Evolutionary conservation across 2,329 filamentous ascomycete genomes (phyloP).

Genomic region (Pestalotiopsis sp.): DNA sequence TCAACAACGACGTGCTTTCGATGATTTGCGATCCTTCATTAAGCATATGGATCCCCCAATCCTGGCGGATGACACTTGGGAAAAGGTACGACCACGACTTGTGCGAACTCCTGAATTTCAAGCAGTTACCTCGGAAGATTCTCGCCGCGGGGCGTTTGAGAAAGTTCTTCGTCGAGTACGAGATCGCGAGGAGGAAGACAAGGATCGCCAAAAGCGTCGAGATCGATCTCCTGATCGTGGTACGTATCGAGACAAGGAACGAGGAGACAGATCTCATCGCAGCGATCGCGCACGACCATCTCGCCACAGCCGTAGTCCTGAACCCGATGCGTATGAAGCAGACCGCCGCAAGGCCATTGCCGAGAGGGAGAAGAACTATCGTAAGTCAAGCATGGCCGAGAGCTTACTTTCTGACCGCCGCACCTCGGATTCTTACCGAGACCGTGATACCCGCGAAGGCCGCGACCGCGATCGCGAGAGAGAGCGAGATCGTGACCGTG

Average conservation of each 20-base stretch:
- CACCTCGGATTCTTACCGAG: conserved; percentile 46
- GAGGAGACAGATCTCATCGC: conserved; percentile 65
- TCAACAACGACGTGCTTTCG: conserved; percentile 79
- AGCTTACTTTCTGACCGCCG: conserved; percentile 57
- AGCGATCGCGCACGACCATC: conserved; percentile 51
- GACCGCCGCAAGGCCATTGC: conserved; percentile 92
- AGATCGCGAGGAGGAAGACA: conserved; percentile 88
- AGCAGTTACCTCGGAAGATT: conserved; percentile 78
- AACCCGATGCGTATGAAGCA: conserved; percentile 91
- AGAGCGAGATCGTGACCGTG: conserved; percentile 40
- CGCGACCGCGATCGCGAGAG: conserved; percentile 35
- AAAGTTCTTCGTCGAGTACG: conserved; percentile 88
- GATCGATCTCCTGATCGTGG: conserved; percentile 57
- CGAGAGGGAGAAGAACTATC: conserved; percentile 90
- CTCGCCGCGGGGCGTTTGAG: conserved; percentile 82
- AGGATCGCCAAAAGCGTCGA: conserved; percentile 58
- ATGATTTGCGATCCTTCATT: conserved; percentile 80
- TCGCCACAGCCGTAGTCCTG: conserved; percentile 81
- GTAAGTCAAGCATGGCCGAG: conserved; percentile 73
- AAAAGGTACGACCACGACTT: conserved; percentile 79
- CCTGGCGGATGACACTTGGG: conserved; percentile 77
- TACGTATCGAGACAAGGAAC: conserved; percentile 55
- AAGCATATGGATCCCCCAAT: conserved; percentile 90
- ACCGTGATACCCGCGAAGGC: conserved; percentile 38
- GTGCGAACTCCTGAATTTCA: conserved; percentile 82